Conservation (phyloP, 139 green algal genomes). For the Astrephomene gubernaculifera region DNA sequence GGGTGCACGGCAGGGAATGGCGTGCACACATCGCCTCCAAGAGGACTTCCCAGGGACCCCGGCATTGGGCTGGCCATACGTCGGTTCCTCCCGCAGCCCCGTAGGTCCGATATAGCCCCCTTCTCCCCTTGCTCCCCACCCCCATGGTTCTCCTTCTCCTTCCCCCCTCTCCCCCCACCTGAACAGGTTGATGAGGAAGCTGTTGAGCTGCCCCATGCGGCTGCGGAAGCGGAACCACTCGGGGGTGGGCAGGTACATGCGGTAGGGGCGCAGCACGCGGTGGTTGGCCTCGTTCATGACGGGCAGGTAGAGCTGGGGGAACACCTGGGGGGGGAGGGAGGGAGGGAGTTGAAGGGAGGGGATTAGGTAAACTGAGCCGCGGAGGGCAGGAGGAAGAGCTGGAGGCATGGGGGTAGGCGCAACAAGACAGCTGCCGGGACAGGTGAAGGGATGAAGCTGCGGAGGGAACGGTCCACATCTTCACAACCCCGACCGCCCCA, state of each 20-base stretch:
- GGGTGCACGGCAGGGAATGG: no score
- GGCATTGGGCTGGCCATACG: no score
- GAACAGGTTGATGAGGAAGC: constrained; percentile 78
- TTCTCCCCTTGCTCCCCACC: not conserved
- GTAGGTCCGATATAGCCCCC: not conserved
- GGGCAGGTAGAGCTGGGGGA: constrained; percentile 93
- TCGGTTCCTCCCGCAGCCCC: no score
- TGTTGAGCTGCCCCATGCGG: constrained; percentile 80
- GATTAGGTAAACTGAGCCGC: no score
- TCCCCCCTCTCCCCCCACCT: not conserved
- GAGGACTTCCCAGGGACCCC: no score
- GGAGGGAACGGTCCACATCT: no score
- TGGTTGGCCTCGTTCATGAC: constrained; percentile 95
- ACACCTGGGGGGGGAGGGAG: constrained; percentile 71
- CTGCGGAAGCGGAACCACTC: constrained; percentile 64
- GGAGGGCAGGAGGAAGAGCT: not conserved
- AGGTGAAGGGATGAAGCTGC: no score
- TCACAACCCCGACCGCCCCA: no score
- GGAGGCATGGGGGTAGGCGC: no score
- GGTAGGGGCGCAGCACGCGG: constrained; percentile 87
- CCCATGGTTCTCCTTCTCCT: constrained; percentile 26
- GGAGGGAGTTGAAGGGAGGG: no score
- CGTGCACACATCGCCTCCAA: no score
- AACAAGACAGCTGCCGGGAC: no score
- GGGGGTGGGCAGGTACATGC: constrained; percentile 80